Evolutionary conservation across 1,284 basidiomycete genomes (phyloP).

Genomic region (Pterulicium gracile): DNA sequence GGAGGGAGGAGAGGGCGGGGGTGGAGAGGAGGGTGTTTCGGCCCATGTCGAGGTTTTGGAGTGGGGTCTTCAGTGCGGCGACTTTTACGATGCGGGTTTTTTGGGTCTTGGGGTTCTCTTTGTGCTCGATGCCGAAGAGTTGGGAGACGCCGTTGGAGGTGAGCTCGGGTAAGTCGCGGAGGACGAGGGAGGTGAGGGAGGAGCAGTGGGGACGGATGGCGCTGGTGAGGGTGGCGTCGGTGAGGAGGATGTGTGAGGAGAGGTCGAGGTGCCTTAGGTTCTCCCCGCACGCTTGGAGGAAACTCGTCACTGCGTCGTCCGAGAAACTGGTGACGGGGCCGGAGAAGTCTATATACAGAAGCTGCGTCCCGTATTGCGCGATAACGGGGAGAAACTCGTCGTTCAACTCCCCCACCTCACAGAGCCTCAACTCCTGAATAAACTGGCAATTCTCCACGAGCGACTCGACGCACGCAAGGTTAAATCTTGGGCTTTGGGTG

Average conservation of each 20-base stretch:
- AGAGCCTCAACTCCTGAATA: constrained; percentile 65
- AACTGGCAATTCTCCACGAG: constrained; percentile 53
- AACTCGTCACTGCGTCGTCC: constrained; percentile 45
- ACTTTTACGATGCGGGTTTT: constrained; percentile 12
- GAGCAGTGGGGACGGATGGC: constrained; percentile 21
- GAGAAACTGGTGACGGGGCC: constrained; percentile 39
- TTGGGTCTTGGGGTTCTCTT: constrained; percentile 10
- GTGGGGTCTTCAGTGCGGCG: constrained; percentile 14
- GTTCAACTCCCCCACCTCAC: constrained; percentile 67
- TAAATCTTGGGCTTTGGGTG: constrained; percentile 83
- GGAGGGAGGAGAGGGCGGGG: constrained; percentile 49
- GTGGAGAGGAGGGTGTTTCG: constrained; percentile 51
- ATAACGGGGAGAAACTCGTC: constrained; percentile 54
- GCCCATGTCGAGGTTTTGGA: constrained; percentile 46
- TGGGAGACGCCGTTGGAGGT: constrained; percentile 57
- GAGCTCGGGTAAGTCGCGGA: constrained; percentile 58
- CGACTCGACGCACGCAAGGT: constrained; percentile 55
- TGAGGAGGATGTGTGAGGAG: constrained; percentile 22
- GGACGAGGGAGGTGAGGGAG: constrained; percentile 39
- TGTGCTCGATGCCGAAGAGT: constrained; percentile 43
- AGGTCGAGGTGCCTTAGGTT: constrained; percentile 39
- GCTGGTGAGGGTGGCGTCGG: neutral
- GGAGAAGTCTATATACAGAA: constrained; percentile 53
- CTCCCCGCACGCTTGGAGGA: constrained; percentile 42
- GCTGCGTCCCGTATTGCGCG: constrained; percentile 28